Evolutionary conservation across 2,329 filamentous ascomycete species (phyloP).

Genomic region (Talaromyces islandicus): DNA sequence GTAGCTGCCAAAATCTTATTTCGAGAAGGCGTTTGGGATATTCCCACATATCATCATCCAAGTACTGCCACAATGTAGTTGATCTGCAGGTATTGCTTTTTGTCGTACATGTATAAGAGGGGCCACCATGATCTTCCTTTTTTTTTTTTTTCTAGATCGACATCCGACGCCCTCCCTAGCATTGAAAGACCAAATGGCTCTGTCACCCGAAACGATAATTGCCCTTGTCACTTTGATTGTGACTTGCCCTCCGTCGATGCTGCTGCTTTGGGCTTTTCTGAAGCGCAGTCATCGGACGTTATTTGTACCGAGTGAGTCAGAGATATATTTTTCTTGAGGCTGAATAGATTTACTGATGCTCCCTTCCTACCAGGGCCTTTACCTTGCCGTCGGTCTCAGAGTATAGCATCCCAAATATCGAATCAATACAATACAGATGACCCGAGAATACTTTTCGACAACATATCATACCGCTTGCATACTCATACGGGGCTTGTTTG

Average conservation of each 20-base stretch:
- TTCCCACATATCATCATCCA: not conserved
- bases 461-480: not conserved
- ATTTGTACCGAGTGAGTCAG: not conserved
- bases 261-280: constrained; percentile 1
- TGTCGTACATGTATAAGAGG: not conserved
- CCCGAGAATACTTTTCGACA: not conserved
- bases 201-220: constrained; percentile 4
- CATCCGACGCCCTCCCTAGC: not conserved
- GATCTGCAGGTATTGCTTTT: not conserved
- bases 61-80: not conserved
- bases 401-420: not conserved
- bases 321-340: not conserved
- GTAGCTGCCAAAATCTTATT: not conserved
- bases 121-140: not conserved
- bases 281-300: not conserved
- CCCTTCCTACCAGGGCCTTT: not conserved
- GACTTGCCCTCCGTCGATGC: not conserved
- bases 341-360: not conserved
- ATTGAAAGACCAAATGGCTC: constrained; percentile 1
- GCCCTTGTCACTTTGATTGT: constrained; percentile 1
- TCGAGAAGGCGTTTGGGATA: not conserved
- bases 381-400: not conserved
- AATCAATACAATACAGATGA: not conserved
- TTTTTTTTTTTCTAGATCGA: not conserved
- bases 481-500: not conserved